These are phyloP conservation scores for Paracorniculantispora psalliotae DNA, from an alignment of 2,329 filamentous ascomycete genomes.

Conservation along the genomic window DNA sequence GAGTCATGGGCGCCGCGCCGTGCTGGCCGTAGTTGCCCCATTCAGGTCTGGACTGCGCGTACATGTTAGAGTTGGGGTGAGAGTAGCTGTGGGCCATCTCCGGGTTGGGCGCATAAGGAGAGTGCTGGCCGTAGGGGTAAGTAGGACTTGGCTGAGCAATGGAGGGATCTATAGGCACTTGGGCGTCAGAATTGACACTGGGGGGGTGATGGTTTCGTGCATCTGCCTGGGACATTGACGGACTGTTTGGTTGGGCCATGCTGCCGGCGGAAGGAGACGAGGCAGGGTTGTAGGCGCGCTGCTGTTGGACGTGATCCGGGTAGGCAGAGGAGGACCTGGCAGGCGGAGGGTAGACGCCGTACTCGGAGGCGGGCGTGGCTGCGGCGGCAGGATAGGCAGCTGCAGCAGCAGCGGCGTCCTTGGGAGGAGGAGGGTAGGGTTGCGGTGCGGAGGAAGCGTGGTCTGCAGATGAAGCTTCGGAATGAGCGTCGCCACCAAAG, in stretches of 20 bases:
- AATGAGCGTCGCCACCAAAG: conserved; percentile 63
- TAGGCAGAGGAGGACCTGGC: conserved; percentile 74
- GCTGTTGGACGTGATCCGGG: conserved; percentile 67
- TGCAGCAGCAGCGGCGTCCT: conserved; percentile 67
- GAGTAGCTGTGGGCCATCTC: conserved; percentile 78
- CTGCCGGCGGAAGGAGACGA: conserved; percentile 69
- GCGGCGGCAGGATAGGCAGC: conserved; percentile 64
- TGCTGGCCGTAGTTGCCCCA: conserved; percentile 64
- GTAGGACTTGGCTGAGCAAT: conserved; percentile 91
- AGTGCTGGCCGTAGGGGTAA: conserved; percentile 79
- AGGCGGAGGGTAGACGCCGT: conserved; percentile 69
- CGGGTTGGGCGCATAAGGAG: conserved; percentile 78
- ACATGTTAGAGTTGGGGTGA: conserved; percentile 58
- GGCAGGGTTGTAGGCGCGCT: conserved; percentile 77
- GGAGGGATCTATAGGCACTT: conserved; percentile 98
- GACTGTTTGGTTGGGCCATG: conserved; percentile 98
- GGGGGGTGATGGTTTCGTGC: conserved; percentile 70
- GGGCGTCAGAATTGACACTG: conserved; percentile 87
- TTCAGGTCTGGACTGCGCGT: conserved; percentile 66
- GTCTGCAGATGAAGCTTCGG: conserved; percentile 86
- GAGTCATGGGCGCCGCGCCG: conserved; percentile 43
- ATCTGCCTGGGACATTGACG: conserved; percentile 86
- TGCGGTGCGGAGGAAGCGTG: conserved; percentile 89
- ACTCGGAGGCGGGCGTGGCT: conserved; percentile 86
- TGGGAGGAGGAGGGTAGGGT: conserved; percentile 76